Evolutionary conservation across 768 basidiomycete species (phyloP).

Genomic region (Erythrobasidium yunnanense): DNA sequence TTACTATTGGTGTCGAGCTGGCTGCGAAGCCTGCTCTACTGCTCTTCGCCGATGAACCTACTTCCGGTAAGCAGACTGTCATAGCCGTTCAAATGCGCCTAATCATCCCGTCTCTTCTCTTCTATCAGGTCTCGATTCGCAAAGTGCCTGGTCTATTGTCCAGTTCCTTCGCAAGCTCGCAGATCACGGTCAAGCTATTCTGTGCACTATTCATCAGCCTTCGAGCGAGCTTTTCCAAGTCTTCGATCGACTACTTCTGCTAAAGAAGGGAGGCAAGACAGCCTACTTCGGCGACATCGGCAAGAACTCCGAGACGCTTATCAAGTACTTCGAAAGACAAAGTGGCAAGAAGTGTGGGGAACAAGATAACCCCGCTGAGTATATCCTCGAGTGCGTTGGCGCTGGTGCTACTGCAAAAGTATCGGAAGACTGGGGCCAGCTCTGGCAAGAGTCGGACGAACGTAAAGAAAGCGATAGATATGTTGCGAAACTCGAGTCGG

Average conservation of each 20-base stretch:
- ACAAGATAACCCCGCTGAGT: conserved; percentile 66
- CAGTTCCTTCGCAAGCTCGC: conserved; percentile 63
- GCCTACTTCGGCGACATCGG: conserved; percentile 63
- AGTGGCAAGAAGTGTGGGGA: conserved; percentile 56
- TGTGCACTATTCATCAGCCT: conserved; percentile 63
- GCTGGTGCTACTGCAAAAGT: conserved; percentile 58
- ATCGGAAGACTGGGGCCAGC: conserved; percentile 70
- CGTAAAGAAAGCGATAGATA: conserved; percentile 42
- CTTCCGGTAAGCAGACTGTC: conserved; percentile 51
- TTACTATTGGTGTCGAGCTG: conserved; percentile 75
- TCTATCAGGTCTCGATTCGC: conserved; percentile 39
- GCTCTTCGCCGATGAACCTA: conserved; percentile 80
- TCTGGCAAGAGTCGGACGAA: conserved; percentile 68
- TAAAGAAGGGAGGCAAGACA: conserved; percentile 61
- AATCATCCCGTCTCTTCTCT: no score
- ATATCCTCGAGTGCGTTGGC: conserved; percentile 49
- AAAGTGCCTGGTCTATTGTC: conserved; percentile 43
- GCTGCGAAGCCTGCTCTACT: conserved; percentile 74
- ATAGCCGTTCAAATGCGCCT: not conserved
- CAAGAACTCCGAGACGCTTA: conserved; percentile 50
- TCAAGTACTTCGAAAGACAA: conserved; percentile 64
- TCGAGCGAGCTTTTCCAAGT: conserved; percentile 39
- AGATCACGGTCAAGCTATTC: conserved; percentile 69
- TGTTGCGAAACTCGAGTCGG: conserved; percentile 45
- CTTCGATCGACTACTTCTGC: conserved; percentile 52